A percentile compares a stretch with the other conserved stretches of the same genome.
phyloP scores from a whole-genome alignment of 495 filamentous ascomycete species.

The Talaromyces proteolyticus region DNA sequence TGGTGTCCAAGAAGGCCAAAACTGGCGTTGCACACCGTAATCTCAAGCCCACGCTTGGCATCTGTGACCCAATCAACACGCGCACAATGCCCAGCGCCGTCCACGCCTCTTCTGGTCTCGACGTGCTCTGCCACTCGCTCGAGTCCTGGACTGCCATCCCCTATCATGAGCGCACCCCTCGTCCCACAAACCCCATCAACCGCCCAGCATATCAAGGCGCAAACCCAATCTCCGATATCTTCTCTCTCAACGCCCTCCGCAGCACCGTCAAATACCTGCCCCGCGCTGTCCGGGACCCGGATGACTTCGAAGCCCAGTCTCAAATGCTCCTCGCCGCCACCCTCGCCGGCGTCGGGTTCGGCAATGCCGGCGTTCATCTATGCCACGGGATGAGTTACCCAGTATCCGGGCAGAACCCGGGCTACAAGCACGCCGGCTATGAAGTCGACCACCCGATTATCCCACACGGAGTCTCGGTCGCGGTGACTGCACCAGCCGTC shows the following conservation, averaged over 20 bases:
- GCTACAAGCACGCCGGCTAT: constrained; percentile 84
- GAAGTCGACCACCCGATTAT: constrained; percentile 69
- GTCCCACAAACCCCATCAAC: constrained; percentile 84
- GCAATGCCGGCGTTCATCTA: constrained; percentile 94
- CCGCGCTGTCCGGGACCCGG: constrained; percentile 75
- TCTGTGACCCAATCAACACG: constrained; percentile 94
- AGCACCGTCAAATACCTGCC: constrained; percentile 87
- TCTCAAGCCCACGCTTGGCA: constrained; percentile 91
- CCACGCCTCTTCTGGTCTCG: constrained; percentile 79
- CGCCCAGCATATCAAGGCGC: constrained; percentile 94
- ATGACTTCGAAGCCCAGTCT: constrained; percentile 83
- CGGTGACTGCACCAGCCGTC: constrained; percentile 89
- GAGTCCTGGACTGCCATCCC: constrained; percentile 98
- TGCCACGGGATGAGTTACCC: constrained; percentile 98
- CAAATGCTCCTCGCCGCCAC: constrained; percentile 96
- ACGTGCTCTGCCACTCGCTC: constrained; percentile 89
- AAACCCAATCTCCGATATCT: constrained; percentile 96
- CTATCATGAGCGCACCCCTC: constrained; percentile 74
- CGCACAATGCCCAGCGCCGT: constrained; percentile 92
- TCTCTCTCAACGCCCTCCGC: constrained; percentile 76
- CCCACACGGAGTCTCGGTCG: constrained; percentile 92
- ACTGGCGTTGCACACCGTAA: constrained; percentile 93
- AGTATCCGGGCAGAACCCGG: constrained; percentile 87
- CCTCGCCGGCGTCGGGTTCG: constrained; percentile 91
- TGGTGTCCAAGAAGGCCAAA: constrained; percentile 81